Evolutionary conservation across 257 asterid species (phyloP).

Genomic region (Solanum appendiculatum): DNA sequence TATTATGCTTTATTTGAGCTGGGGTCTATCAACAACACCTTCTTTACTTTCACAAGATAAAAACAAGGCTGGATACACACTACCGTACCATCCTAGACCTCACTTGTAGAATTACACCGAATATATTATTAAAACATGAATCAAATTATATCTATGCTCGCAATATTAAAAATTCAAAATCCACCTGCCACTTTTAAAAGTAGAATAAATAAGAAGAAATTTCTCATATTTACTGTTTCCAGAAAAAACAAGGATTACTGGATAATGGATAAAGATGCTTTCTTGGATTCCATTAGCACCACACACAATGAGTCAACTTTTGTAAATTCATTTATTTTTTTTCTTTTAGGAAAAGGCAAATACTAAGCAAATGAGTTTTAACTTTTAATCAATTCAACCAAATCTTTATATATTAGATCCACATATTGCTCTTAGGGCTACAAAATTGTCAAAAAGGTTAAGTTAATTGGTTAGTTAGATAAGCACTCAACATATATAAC

Average conservation of each 20-base stretch:
- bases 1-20: background rate
- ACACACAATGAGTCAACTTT: background rate
- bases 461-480: slow-evolving; percentile 14
- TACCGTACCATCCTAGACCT: too few relatives aligned
- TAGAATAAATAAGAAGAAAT: background rate
- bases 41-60: too few relatives aligned
- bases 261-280: slow-evolving; percentile 8
- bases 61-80: too few relatives aligned
- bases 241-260: background rate
- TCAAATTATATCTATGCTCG: background rate
- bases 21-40: too few relatives aligned
- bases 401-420: background rate
- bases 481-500: slow-evolving; percentile 18
- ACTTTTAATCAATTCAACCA: background rate
- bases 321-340: background rate
- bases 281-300: background rate
- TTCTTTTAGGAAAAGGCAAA: background rate
- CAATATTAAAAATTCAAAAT: background rate
- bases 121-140: background rate
- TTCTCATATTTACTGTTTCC: background rate
- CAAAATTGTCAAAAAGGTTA: slow-evolving; percentile 17
- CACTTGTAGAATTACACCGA: background rate
- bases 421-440: background rate
- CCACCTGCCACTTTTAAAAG: background rate
- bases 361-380: background rate